Conservation (phyloP, 2,329 filamentous ascomycete species). For the Orbilia ellipsospora region DNA sequence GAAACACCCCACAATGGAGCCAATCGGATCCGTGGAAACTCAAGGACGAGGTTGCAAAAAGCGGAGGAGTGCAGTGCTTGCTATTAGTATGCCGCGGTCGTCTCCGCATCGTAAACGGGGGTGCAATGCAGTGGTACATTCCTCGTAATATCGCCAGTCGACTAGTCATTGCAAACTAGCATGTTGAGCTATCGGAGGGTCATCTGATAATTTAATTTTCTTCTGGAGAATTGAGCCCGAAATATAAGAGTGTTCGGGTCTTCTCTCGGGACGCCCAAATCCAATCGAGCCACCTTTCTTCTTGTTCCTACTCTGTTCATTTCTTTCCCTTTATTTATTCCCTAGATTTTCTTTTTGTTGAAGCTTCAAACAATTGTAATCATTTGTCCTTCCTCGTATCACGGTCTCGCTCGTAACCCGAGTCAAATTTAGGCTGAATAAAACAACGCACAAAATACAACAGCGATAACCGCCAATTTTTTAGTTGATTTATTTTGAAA, state of each 20-base stretch:
- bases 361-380: not conserved
- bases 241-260: slow-evolving; percentile 26
- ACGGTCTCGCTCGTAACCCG: too few species aligned
- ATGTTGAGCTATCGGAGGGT: slow-evolving; percentile 12
- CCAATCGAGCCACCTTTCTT: not conserved
- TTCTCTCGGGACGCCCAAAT: slow-evolving; percentile 14
- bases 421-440: not conserved
- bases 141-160: slow-evolving; percentile 1
- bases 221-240: not conserved
- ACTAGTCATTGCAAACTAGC: slow-evolving; percentile 16
- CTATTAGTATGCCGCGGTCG: not conserved
- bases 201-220: slow-evolving; percentile 8
- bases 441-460: not conserved
- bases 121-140: slow-evolving; percentile 25
- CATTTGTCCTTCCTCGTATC: not conserved
- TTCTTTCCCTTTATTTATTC: slow-evolving; percentile 1
- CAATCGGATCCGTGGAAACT: not conserved
- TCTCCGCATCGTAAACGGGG: slow-evolving; percentile 31
- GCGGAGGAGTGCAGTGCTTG: slow-evolving; percentile 35
- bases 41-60: slow-evolving; percentile 21
- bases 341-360: not conserved
- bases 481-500: not conserved
- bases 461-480: not conserved
- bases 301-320: not conserved
- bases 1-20: not conserved